These are phyloP conservation scores for Russula dissimulans DNA, from an alignment of 768 basidiomycete species.

Conservation along the genomic window DNA sequence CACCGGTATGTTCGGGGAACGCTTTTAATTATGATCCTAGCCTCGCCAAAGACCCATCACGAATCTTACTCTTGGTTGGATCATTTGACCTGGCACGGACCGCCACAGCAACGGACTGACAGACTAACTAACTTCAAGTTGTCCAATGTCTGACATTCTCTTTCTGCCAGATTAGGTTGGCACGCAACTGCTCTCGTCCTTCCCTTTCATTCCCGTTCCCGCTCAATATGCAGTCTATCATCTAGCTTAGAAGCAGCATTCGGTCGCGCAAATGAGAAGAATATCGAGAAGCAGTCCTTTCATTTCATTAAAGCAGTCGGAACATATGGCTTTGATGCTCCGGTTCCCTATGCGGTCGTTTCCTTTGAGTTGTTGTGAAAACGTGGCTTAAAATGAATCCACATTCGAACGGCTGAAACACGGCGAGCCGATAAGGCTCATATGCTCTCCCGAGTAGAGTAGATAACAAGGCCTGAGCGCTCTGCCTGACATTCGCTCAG, in stretches of 20 bases:
- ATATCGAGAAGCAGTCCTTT: too few species aligned
- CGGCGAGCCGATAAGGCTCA: not conserved
- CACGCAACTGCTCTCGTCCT: not conserved
- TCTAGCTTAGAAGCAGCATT: slow-evolving; percentile 1
- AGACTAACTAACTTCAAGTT: not conserved
- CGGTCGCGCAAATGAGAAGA: not conserved
- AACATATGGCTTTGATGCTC: not conserved
- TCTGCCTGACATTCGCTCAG: not conserved
- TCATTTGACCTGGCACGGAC: not conserved
- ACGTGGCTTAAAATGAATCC: slow-evolving; percentile 5
- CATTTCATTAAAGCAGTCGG: not conserved
- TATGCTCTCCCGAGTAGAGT: not conserved
- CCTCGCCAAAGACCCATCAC: not conserved
- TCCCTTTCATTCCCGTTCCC: slow-evolving; percentile 4
- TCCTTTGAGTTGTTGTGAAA: not conserved
- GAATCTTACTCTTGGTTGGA: not conserved
- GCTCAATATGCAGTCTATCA: not conserved
- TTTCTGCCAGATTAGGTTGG: not conserved
- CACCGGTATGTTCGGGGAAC: not conserved
- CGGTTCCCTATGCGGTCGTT: not conserved
- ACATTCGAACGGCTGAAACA: not conserved
- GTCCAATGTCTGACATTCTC: too few species aligned
- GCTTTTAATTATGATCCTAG: not conserved
- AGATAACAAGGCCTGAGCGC: not conserved
- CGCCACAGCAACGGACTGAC: not conserved